Evolutionary conservation across 805 yeast species (phyloP), one percentile per base, ranked within the genome.

Genomic region (Metschnikowia noctiluminum): DNA sequence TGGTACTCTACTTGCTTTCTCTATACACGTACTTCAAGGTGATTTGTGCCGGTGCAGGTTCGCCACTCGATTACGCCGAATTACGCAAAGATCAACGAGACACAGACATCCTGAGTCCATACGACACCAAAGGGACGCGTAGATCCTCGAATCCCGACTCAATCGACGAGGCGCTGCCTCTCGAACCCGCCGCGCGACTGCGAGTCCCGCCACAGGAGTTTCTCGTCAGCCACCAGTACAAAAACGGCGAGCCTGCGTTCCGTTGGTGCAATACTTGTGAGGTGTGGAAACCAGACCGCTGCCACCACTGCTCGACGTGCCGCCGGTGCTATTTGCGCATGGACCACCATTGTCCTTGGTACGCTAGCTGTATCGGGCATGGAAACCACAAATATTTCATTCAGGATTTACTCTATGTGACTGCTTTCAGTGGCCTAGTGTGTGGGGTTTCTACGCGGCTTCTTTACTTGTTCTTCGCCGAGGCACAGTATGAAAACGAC

Each of bases 291-390:
- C 85, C 85, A 0, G 85, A 80, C 59, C 61, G 85, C 50, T 68
- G 79, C 45, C 85, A 80, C 57, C 85, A 80, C 60, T 80, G 85
- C 58, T 74, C 81, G 1, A 54, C 74, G 13, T 77, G 82, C 48
- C 65, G 68, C 2, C 62, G 54, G 46, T 80, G 85, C 61, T 62
- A 78, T 2, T 59, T 80, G 37, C 58, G 70, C 39, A 80, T 80
- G 84, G 84, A 80, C 62, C 85, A 80, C 55, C 82, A 80, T 60
- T 80, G 85, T 54, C 97, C 97, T 0, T 92, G 98, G 98, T 89
- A 90, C 65, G 84, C 96, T 1, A 74, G 81, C 6, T 91, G 97
- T 64, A 79, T 92, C 49, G 98, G 98, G 0, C 85, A 80, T 66
- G 69, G 70, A 28, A 92, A 92, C 66, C 90, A 87, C 55, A 87